Evolutionary conservation across 306 rosid species (phyloP), one percentile per base, ranked within the genome.

Genomic region (Cucumis cinereus): DNA sequence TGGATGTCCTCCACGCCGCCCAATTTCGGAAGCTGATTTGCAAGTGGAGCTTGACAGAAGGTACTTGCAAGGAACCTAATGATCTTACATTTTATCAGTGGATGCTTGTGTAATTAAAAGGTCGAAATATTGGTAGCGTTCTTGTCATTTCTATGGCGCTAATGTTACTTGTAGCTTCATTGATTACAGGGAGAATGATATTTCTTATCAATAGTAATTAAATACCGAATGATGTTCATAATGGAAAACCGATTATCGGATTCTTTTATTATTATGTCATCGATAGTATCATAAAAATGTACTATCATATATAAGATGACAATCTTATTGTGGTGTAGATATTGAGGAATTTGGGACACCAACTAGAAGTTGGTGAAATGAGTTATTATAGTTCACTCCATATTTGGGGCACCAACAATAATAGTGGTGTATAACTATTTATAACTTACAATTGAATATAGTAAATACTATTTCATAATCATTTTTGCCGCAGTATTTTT

Each of bases 11-110:
- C 99, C 98, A 74, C 89, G 98, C 43, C 40, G 87, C 8, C 91
- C 92, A 28, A 86, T 95, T 23, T 83, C 90, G 0, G 97, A 89
- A 86, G 81, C 87, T 76, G 99, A 95, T 81, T 84, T 95, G 91
- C 99, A 95, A 88, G 88, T 76, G 28, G 99, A 95, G 58, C 99
- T 95, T 63, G 99, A 95, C 80, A 89, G 99, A 90, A 95, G 99
- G 99, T 95, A 83, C 73, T 24, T 20, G 62, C 7, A 33, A 49
- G 43, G 45, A 71, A 49, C 57, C 36, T 64, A 40, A 4, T 19
- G 19, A 10, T 53, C 28, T 49, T 7, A 33, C 56, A 75, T 74
- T 74, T 17, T 12, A 14, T 58, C 68, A 10, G 17, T 26, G 23
- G n/a, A 26, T 43, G 22, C 38, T 15, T 12, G 4, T 45, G 20